A percentile compares a stretch with the other conserved stretches of the same genome.
These are phyloP conservation scores for Ustilago crameri DNA, from an alignment of 1,284 basidiomycete species.

Conservation along the genomic window DNA sequence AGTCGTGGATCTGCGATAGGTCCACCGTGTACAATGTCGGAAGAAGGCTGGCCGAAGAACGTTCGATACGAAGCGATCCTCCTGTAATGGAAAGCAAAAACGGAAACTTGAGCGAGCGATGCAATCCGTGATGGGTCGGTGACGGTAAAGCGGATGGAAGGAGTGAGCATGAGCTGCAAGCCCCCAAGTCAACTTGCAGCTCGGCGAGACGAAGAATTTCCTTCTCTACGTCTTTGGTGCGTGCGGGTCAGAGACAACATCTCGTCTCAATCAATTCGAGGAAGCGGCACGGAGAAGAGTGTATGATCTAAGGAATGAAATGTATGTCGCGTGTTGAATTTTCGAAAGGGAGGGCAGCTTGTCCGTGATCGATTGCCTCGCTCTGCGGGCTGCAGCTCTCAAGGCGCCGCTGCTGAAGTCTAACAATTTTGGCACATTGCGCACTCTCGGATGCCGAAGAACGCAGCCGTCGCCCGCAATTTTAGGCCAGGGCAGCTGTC, in stretches of 20 bases:
- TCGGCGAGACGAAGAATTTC: conserved; percentile 9
- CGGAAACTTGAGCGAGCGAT: neutral
- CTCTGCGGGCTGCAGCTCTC: neutral
- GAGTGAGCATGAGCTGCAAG: conserved; percentile 3
- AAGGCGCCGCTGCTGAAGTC: conserved; percentile 1
- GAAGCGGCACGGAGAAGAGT: neutral
- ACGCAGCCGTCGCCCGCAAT: conserved; percentile 9
- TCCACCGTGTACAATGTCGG: neutral
- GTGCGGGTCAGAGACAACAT: neutral
- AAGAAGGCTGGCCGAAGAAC: too few species aligned
- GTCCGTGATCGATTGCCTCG: conserved; percentile 17
- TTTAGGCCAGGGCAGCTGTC: neutral
- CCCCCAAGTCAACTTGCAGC: conserved; percentile 1
- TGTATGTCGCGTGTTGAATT: neutral
- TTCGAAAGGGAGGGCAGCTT: neutral
- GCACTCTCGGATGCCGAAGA: conserved; percentile 9
- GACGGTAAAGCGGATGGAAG: conserved; percentile 8
- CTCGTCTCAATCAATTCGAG: conserved; percentile 15
- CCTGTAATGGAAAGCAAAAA: neutral
- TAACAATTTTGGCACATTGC: conserved; percentile 16
- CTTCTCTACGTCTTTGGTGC: conserved; percentile 5
- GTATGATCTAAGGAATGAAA: neutral
- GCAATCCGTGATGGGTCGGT: neutral
- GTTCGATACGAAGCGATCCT: neutral
- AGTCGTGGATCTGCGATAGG: neutral